A percentile compares a stretch with the other conserved stretches of the same genome.
Conservation (phyloP, 1,284 basidiomycete genomes). For the Heterobasidion parviporum region DNA sequence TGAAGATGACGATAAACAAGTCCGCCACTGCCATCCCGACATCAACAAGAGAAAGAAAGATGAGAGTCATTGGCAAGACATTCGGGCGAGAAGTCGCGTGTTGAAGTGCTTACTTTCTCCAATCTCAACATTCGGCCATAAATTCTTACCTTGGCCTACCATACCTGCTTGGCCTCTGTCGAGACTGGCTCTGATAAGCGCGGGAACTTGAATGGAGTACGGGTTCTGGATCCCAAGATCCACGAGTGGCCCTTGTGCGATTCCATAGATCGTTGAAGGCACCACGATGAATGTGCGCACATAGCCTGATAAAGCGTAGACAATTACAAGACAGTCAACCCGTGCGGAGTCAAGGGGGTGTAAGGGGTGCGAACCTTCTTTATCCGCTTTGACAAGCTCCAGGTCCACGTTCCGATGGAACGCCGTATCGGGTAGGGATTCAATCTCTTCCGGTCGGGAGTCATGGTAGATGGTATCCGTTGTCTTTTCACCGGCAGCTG, state of each 20-base stretch:
- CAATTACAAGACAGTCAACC: background rate
- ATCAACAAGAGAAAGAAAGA: background rate
- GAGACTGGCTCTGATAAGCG: conserved; percentile 25
- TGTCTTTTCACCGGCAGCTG: conserved; percentile 24
- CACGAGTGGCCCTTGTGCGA: conserved; percentile 30
- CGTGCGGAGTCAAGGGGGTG: background rate
- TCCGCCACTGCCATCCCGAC: conserved; percentile 24
- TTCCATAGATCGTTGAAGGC: conserved; percentile 37
- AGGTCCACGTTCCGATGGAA: conserved; percentile 31
- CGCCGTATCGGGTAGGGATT: conserved; percentile 22
- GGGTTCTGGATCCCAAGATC: conserved; percentile 33
- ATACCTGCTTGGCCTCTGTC: conserved; percentile 33
- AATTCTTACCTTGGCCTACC: conserved; percentile 36
- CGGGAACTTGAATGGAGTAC: conserved; percentile 34
- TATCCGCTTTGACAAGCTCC: conserved; percentile 25
- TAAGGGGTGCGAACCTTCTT: conserved; percentile 19
- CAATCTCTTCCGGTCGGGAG: conserved; percentile 27
- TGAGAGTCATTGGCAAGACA: background rate
- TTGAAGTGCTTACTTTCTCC: conserved; percentile 28
- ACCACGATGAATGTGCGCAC: conserved; percentile 34
- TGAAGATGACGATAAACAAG: conserved; percentile 31
- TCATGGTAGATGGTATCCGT: conserved; percentile 28
- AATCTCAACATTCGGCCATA: conserved; percentile 39
- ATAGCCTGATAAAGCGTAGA: conserved; percentile 24
- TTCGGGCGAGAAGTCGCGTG: background rate